Base-by-base conservation (phyloP, 176 grass and related monocot species). In the Oryza glumipatula region DNA sequence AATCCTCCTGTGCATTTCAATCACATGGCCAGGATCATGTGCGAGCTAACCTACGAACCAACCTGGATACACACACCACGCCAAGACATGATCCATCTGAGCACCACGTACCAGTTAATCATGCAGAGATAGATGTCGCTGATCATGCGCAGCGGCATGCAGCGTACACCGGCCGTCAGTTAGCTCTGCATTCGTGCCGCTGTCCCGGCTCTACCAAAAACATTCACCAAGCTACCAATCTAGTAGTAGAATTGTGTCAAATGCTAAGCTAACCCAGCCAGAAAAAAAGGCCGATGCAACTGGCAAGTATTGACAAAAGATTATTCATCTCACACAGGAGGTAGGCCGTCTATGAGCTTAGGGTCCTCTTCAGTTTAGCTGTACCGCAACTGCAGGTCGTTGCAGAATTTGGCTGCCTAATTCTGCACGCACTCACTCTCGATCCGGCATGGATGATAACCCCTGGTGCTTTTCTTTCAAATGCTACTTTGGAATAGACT, bases 341-440 rank as follows among this genome's bases (percentile, higher is more conserved):
- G 56, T 61, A 61, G 58, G n/a, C 58, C n/a, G 58, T 63, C 21
- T 63, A 63, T 11, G 58, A 23, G 56, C 56, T n/a, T 8, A 76
- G 16, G 19, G 17, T 77, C 30, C 65, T 32, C 26, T 67, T 66
- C 23, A 26, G 45, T 21, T 28, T 68, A 46, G 35, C 21, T 71
- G 72, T 48, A 76, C 16, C 72, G 47, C 69, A 22, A 58, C 65
- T 1, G 2, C 68, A 70, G 36, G 22, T 14, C 21, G 24, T 32
- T n/a, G 35, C 47, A 67, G 65, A 77, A 87, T 81, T 81, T 65
- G 84, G 85, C 76, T 68, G 82, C 88, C 88, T 87, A 86, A 81
- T 87, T 84, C 15, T 15, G 65, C 66, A 84, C 14, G 65, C 66
- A 84, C 75, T 73, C 54, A n/a, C 54, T 58, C 7, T 63, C 67